These are phyloP conservation scores for Tulasnella sp. DNA, from an alignment of 768 basidiomycete genomes.

Conservation along the genomic window DNA sequence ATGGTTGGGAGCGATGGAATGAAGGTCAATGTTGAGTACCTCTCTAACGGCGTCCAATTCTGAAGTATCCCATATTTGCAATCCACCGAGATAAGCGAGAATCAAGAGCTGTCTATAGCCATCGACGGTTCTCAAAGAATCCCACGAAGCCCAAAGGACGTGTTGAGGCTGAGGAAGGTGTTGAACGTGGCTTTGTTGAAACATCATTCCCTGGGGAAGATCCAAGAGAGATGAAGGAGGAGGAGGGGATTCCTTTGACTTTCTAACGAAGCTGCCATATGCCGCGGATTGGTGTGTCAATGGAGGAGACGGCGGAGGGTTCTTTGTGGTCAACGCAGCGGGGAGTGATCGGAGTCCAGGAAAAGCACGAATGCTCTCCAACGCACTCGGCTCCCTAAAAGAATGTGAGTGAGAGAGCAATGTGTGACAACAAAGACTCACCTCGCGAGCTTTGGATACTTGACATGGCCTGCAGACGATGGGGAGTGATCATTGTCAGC, in stretches of 20 bases:
- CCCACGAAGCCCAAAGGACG: conserved; percentile 38
- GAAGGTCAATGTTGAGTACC: conserved; percentile 36
- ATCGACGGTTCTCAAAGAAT: conserved; percentile 21
- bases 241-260: conserved; percentile 22
- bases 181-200: conserved; percentile 22
- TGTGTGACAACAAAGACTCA: too few relatives aligned
- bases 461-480: too few relatives aligned
- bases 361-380: conserved; percentile 8
- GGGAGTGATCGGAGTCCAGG: conserved; percentile 8
- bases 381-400: neutral
- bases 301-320: conserved; percentile 11
- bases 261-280: conserved; percentile 33
- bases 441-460: too few relatives aligned
- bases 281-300: conserved; percentile 25
- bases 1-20: conserved; percentile 16
- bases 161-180: conserved; percentile 18
- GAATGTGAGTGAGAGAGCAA: neutral
- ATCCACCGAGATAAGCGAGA: conserved; percentile 38
- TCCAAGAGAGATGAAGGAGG: conserved; percentile 22
- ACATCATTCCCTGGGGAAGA: conserved; percentile 11
- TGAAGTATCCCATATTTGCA: conserved; percentile 53
- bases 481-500: neutral
- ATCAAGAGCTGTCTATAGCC: conserved; percentile 36
- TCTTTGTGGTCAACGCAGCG: too few relatives aligned
- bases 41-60: conserved; percentile 40